Evolutionary conservation across 805 yeast species (phyloP).

Genomic region (Priceomyces melissophilus): DNA sequence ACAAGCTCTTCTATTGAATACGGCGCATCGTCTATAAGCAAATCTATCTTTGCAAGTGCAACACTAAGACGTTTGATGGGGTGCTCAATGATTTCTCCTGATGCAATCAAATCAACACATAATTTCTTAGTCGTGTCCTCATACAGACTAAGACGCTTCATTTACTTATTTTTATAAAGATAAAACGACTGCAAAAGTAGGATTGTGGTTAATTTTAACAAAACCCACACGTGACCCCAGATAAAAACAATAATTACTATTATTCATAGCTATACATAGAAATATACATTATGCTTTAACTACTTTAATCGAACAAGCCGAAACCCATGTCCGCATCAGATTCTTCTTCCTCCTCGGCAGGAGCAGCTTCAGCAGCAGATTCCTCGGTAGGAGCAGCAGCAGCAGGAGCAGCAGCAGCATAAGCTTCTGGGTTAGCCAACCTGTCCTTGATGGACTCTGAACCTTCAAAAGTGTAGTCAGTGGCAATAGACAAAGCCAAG

Average conservation of each 20-base stretch:
- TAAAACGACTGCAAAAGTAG: too few relatives aligned
- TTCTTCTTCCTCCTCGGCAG: conserved; percentile 59
- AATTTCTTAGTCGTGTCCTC: too few relatives aligned
- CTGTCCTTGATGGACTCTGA: conserved; percentile 99
- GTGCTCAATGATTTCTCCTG: conserved; percentile 3
- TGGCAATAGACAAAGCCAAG: conserved; percentile 95
- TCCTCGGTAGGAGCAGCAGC: conserved; percentile 74
- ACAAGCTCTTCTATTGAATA: not conserved
- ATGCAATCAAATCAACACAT: too few relatives aligned
- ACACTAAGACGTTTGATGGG: conserved; percentile 14
- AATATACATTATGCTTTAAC: not conserved
- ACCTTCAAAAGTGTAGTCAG: conserved; percentile 99
- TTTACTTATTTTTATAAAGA: too few relatives aligned
- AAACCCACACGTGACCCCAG: not conserved
- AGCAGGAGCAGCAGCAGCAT: conserved; percentile 98
- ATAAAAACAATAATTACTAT: not conserved
- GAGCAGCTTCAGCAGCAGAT: conserved; percentile 66
- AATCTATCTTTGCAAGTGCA: conserved; percentile 14
- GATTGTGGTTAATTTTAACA: not conserved
- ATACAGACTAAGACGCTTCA: too few relatives aligned
- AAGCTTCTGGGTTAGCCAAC: conserved; percentile 99
- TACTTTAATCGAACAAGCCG: conserved; percentile 93
- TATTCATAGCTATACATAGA: not conserved
- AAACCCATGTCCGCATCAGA: conserved; percentile 90
- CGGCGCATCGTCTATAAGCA: conserved; percentile 10